A percentile compares a stretch with the other conserved stretches of the same genome.
These are phyloP conservation scores for Miscanthus lutarioriparius DNA, from an alignment of 176 grass and related monocot species.

Conservation along the genomic window DNA sequence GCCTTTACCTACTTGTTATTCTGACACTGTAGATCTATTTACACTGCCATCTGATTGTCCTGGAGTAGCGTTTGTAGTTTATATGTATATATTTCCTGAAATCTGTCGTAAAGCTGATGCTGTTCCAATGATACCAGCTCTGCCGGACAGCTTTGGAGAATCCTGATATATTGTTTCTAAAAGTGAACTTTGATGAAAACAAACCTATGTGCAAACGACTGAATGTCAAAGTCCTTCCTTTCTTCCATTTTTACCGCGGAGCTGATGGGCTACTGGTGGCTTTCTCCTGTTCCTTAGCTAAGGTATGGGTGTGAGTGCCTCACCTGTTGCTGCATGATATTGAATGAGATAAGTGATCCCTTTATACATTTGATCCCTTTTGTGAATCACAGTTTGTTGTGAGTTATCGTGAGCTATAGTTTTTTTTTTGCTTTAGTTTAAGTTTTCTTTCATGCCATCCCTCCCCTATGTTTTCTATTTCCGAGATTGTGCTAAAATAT, in stretches of 20 bases:
- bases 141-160: conserved; percentile 76
- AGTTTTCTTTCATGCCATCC: neutral
- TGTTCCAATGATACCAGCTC: conserved; percentile 51
- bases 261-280: conserved; percentile 85
- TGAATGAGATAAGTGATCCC: neutral
- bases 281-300: conserved; percentile 96
- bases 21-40: conserved; percentile 2
- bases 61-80: neutral
- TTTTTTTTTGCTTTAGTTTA: conserved; percentile 16
- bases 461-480: neutral
- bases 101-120: conserved; percentile 17
- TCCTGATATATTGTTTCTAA: conserved; percentile 73
- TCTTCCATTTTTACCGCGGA: conserved; percentile 96
- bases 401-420: neutral
- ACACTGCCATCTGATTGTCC: neutral
- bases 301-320: conserved; percentile 42
- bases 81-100: neutral
- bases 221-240: conserved; percentile 97
- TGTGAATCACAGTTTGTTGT: neutral
- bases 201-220: conserved; percentile 99
- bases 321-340: conserved; percentile 3
- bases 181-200: conserved; percentile 99
- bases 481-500: neutral
- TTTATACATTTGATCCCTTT: conserved; percentile 3
- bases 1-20: conserved; percentile 2